phyloP scores from a whole-genome alignment of 2,329 filamentous ascomycete species.

The Paecilomyces formosus region DNA sequence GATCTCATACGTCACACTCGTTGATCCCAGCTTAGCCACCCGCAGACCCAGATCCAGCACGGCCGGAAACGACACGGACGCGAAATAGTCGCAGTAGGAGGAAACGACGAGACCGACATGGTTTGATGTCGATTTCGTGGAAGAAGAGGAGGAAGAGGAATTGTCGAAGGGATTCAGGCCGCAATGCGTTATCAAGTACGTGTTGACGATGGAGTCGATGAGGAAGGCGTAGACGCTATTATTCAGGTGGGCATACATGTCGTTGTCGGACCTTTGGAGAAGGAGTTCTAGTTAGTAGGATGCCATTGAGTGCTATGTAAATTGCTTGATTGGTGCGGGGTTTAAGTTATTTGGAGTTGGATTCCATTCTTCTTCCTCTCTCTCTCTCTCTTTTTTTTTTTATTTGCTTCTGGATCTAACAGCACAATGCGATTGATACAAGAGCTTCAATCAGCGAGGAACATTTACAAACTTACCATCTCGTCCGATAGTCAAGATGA shows the following conservation, averaged over 20 bases:
- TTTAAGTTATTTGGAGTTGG: no score
- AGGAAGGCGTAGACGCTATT: constrained; percentile 81
- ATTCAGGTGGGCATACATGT: constrained; percentile 93
- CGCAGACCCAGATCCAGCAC: constrained; percentile 73
- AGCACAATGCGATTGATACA: not conserved
- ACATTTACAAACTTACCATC: constrained; percentile 55
- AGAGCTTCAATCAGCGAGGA: constrained; percentile 5
- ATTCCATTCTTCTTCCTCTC: no score
- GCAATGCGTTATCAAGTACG: constrained; percentile 75
- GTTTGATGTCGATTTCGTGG: constrained; percentile 4
- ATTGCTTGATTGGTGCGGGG: no score
- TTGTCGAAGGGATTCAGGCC: constrained; percentile 65
- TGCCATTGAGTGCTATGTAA: no score
- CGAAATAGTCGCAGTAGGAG: constrained; percentile 78
- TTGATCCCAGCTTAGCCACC: constrained; percentile 75
- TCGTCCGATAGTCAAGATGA: constrained; percentile 71
- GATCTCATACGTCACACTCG: constrained; percentile 84
- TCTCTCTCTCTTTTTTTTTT: no score
- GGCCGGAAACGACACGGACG: constrained; percentile 71
- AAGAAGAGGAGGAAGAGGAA: constrained; percentile 48
- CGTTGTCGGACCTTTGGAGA: constrained; percentile 79
- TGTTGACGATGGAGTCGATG: constrained; percentile 85
- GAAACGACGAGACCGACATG: constrained; percentile 81
- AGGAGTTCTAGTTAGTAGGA: not conserved
- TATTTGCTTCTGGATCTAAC: not conserved